Conservation (phyloP, 2,329 filamentous ascomycete genomes). For the Furcasterigmium furcatum region DNA sequence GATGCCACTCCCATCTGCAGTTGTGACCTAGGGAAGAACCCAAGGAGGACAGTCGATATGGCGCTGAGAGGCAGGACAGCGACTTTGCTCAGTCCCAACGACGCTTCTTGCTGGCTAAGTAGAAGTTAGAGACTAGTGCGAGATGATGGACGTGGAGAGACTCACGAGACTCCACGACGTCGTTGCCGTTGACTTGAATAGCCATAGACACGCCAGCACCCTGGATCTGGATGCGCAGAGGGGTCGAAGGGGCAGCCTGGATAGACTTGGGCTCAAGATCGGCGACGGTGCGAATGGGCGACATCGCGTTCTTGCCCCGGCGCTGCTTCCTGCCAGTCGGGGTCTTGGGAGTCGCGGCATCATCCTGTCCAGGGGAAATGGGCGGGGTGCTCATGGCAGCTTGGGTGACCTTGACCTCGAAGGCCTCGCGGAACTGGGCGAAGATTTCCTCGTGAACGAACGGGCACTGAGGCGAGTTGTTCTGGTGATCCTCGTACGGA, state of each 20-base stretch:
- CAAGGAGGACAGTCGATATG: no score
- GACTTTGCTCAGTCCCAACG: not conserved
- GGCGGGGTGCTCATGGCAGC: not conserved
- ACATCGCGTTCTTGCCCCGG: not conserved
- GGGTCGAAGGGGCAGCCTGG: not conserved
- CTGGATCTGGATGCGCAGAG: not conserved
- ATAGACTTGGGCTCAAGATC: not conserved
- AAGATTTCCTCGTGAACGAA: not conserved
- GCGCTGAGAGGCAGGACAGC: no score
- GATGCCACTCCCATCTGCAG: no score
- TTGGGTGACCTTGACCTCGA: no score
- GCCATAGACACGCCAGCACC: not conserved
- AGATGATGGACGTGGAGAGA: not conserved
- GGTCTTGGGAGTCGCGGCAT: not conserved
- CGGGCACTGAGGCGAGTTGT: not conserved
- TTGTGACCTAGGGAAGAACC: no score
- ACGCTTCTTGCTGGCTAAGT: conserved; percentile 1
- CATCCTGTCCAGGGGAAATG: not conserved
- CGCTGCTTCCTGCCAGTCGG: not conserved
- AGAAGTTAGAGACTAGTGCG: not conserved
- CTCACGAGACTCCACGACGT: not conserved
- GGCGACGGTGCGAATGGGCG: not conserved
- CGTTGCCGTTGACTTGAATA: not conserved
- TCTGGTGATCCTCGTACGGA: conserved; percentile 1
- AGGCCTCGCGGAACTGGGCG: not conserved